phyloP scores from a whole-genome alignment of 2,329 filamentous ascomycete species.

The Aurifilum marmelostoma region DNA sequence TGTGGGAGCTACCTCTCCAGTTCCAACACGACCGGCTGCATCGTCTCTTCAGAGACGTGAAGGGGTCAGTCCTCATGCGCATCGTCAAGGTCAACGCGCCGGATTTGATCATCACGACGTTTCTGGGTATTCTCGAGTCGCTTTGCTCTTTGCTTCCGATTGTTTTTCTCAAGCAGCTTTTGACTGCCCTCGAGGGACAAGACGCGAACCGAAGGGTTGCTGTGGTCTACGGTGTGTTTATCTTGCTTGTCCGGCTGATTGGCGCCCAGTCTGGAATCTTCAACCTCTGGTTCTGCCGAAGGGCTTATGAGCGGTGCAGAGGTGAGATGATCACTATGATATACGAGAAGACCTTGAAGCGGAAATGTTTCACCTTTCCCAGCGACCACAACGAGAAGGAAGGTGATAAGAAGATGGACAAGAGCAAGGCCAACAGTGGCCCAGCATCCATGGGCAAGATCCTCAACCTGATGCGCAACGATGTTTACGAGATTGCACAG shows the following conservation, averaged over 20 bases:
- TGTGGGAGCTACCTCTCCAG: conserved; percentile 79
- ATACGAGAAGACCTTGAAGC: conserved; percentile 74
- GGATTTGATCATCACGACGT: conserved; percentile 71
- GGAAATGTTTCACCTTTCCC: conserved; percentile 58
- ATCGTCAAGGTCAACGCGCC: conserved; percentile 77
- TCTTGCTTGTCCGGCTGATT: conserved; percentile 62
- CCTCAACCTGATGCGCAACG: conserved; percentile 80
- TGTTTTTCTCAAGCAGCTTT: conserved; percentile 71
- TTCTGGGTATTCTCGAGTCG: conserved; percentile 67
- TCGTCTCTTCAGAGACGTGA: conserved; percentile 71
- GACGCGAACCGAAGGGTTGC: conserved; percentile 56
- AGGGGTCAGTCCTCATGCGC: conserved; percentile 71
- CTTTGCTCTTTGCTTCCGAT: conserved; percentile 60
- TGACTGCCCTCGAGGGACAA: conserved; percentile 66
- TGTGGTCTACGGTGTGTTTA: conserved; percentile 66
- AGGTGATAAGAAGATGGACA: conserved; percentile 35
- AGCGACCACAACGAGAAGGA: conserved; percentile 39
- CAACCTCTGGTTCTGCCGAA: conserved; percentile 79
- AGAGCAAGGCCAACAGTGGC: conserved; percentile 28
- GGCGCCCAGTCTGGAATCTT: conserved; percentile 69
- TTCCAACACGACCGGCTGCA: conserved; percentile 82
- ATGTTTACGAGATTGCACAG: conserved; percentile 81
- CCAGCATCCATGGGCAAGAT: conserved; percentile 88
- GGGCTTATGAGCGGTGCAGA: conserved; percentile 80
- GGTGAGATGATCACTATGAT: conserved; percentile 87